These are phyloP conservation scores for Graphium sp. DNA, from an alignment of 2,329 filamentous ascomycete genomes.

Conservation along the genomic window DNA sequence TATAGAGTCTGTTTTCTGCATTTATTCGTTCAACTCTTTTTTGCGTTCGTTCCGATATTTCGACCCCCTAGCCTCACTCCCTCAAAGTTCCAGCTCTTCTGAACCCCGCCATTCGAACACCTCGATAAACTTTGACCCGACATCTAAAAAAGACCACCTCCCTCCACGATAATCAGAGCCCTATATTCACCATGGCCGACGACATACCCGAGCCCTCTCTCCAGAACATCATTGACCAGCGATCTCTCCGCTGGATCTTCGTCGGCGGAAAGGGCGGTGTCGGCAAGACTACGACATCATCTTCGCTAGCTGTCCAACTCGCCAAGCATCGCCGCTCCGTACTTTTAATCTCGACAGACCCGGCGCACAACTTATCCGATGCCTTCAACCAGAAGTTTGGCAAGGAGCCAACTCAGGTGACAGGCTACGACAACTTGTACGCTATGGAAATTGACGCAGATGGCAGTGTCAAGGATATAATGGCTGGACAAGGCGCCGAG, in stretches of 20 bases:
- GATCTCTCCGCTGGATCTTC: slow-evolving; percentile 94
- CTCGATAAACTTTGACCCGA: too few relatives aligned
- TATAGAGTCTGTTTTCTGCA: too few relatives aligned
- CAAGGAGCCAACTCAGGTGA: slow-evolving; percentile 86
- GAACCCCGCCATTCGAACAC: too few relatives aligned
- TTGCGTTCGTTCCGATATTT: too few relatives aligned
- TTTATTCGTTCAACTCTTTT: too few relatives aligned
- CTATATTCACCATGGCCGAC: too few relatives aligned
- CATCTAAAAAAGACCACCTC: too few relatives aligned
- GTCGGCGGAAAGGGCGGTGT: slow-evolving; percentile 97
- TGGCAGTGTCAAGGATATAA: slow-evolving; percentile 87
- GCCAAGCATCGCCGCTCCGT: slow-evolving; percentile 90
- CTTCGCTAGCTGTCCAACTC: slow-evolving; percentile 94
- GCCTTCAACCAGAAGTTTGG: slow-evolving; percentile 98
- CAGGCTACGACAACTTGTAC: slow-evolving; percentile 84
- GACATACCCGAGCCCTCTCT: slow-evolving; percentile 82
- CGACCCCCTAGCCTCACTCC: too few relatives aligned
- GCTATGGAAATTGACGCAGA: slow-evolving; percentile 99
- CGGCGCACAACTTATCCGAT: slow-evolving; percentile 93
- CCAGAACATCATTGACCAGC: slow-evolving; percentile 88
- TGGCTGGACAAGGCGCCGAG: slow-evolving; percentile 53
- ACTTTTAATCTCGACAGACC: slow-evolving; percentile 94
- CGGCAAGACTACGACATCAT: slow-evolving; percentile 98
- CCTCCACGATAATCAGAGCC: too few relatives aligned
- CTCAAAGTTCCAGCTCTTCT: too few relatives aligned